Evolutionary conservation across 225 moss, liverwort and hornwort genomes (phyloP).

Genomic region (Asterella californica): DNA sequence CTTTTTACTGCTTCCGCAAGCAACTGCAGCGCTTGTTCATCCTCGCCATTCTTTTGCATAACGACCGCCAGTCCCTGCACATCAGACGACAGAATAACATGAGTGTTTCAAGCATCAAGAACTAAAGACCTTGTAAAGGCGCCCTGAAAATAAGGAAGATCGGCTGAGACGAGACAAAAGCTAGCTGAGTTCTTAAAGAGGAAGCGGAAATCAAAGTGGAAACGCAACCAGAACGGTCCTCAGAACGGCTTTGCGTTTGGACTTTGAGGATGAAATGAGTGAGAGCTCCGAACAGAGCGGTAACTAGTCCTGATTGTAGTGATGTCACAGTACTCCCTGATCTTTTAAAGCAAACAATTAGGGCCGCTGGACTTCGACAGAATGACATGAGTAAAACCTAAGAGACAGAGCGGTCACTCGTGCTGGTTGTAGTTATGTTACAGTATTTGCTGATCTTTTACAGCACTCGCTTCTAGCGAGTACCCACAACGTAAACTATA

Average conservation of each 20-base stretch:
- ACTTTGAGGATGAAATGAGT: too few species aligned
- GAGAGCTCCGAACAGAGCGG: too few species aligned
- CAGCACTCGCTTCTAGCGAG: neutral
- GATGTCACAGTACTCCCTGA: too few species aligned
- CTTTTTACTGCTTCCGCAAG: slow-evolving; percentile 59
- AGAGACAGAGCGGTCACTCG: neutral
- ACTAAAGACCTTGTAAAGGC: neutral
- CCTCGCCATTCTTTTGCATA: slow-evolving; percentile 73
- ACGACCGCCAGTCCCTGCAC: slow-evolving; percentile 83
- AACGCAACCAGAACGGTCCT: neutral
- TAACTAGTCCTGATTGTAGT: too few species aligned
- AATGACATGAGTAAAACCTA: neutral
- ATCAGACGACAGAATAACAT: neutral
- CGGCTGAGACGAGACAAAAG: neutral
- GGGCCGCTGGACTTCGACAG: neutral
- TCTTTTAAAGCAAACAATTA: too few species aligned
- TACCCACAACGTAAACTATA: too few species aligned
- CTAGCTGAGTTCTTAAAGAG: neutral
- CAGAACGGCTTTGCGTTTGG: neutral
- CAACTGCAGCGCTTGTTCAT: slow-evolving; percentile 54
- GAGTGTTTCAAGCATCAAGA: neutral
- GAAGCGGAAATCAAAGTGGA: neutral
- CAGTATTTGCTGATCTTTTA: neutral
- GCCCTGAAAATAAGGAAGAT: neutral
- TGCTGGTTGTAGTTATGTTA: neutral